phyloP scores from a whole-genome alignment of 176 grass and related monocot species.

The Luzula sylvatica region DNA sequence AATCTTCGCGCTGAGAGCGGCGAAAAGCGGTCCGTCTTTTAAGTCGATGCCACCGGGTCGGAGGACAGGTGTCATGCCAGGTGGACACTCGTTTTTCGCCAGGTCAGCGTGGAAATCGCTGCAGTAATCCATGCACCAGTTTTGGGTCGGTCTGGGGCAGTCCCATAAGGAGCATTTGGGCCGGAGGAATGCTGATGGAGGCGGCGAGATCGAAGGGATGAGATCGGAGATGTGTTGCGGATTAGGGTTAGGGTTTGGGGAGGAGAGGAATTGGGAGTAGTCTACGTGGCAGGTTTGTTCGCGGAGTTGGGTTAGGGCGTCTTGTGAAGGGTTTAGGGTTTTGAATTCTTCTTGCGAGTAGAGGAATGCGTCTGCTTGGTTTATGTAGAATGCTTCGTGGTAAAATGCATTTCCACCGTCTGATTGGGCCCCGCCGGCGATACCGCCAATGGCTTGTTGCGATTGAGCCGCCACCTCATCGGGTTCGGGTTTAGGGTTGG shows the following conservation, averaged over 20 bases:
- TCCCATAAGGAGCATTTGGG: conserved; percentile 91
- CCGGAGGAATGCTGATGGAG: conserved; percentile 62
- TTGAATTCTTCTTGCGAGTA: conserved; percentile 57
- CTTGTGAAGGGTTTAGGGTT: conserved; percentile 24
- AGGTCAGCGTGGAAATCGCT: conserved; percentile 66
- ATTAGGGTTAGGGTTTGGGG: conserved; percentile 36
- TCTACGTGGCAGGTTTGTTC: conserved; percentile 53
- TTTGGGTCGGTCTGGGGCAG: conserved; percentile 54
- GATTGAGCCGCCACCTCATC: conserved; percentile 13
- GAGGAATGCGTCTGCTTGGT: conserved; percentile 66
- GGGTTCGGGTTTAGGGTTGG: conserved; percentile 24
- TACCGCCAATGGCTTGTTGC: neutral
- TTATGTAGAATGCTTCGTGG: conserved; percentile 56
- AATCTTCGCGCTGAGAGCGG: conserved; percentile 67
- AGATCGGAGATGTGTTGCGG: conserved; percentile 30
- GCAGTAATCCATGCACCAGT: conserved; percentile 52
- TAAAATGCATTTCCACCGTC: neutral
- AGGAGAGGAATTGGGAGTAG: conserved; percentile 40
- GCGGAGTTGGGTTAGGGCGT: conserved; percentile 44
- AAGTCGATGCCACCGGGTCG: conserved; percentile 79
- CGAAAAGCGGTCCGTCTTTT: conserved; percentile 86
- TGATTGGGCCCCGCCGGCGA: conserved; percentile 1
- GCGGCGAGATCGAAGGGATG: conserved; percentile 49
- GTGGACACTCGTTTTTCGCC: conserved; percentile 65
- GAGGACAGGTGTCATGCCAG: conserved; percentile 73